Evolutionary conservation across 73 alveolate genomes (phyloP).

Genomic region (Paramecium octaurelia): DNA sequence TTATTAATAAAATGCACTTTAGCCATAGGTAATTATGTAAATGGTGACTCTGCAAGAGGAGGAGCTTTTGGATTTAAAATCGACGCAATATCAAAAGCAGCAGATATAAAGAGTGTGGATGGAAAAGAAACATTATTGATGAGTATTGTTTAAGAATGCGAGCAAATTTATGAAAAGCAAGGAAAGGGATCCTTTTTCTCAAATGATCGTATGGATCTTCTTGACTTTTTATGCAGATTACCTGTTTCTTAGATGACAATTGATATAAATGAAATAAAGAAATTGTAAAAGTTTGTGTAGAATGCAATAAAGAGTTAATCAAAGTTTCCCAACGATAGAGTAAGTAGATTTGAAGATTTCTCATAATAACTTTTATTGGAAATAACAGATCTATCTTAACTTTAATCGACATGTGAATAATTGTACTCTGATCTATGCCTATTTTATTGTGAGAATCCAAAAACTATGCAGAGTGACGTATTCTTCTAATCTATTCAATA

Average conservation of each 20-base stretch:
- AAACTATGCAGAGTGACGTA: constrained; percentile 42
- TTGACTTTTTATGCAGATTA: constrained; percentile 59
- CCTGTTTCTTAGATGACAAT: constrained; percentile 11
- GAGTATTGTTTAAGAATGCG: constrained; percentile 57
- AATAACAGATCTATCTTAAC: neutral
- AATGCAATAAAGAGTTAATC: constrained; percentile 57
- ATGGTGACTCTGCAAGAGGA: constrained; percentile 78
- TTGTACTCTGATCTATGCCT: constrained; percentile 18
- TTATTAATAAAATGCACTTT: constrained; percentile 64
- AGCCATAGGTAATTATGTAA: constrained; percentile 80
- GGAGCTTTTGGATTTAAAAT: constrained; percentile 83
- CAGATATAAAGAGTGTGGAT: constrained; percentile 76
- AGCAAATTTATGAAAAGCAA: constrained; percentile 49
- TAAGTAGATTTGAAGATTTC: neutral
- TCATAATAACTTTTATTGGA: neutral
- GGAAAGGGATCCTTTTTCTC: neutral
- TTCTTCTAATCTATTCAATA: neutral
- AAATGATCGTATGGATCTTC: constrained; percentile 51
- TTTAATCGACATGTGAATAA: neutral
- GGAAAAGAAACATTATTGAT: constrained; percentile 73
- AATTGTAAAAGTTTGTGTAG: neutral
- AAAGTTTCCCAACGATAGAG: neutral
- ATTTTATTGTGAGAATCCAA: constrained; percentile 55
- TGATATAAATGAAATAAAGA: constrained; percentile 51
- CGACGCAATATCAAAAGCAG: constrained; percentile 69